Conservation (phyloP, 352 stramenopile species). For the Phytophthora pistaciae region DNA sequence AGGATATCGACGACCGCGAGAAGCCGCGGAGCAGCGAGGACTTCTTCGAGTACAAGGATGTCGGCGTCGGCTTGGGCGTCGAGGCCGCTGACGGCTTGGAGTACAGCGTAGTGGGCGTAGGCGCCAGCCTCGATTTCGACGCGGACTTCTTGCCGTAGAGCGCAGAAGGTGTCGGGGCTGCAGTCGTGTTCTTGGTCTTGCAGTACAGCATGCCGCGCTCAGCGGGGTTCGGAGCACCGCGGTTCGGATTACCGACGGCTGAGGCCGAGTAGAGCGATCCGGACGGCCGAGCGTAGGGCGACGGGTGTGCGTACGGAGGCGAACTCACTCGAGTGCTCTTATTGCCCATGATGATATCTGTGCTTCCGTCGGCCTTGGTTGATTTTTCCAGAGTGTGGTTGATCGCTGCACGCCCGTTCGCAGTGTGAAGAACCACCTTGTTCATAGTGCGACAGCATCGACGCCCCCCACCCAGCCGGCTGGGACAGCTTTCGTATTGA, state of each 20-base stretch:
- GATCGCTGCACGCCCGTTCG: conserved; percentile 1
- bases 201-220: conserved; percentile 40
- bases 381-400: conserved; percentile 24
- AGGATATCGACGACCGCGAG: conserved; percentile 30
- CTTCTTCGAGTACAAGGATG: conserved; percentile 42
- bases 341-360: conserved; percentile 34
- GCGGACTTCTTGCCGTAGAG: conserved; percentile 39
- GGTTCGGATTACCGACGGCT: conserved; percentile 24
- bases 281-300: conserved; percentile 22
- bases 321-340: conserved; percentile 33
- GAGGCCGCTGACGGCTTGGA: conserved; percentile 26
- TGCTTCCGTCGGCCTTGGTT: conserved; percentile 1
- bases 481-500: conserved; percentile 23
- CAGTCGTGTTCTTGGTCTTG: conserved; percentile 30
- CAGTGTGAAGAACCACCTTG: conserved; percentile 3
- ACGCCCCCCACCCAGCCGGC: conserved; percentile 10
- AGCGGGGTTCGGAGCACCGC: conserved; percentile 23
- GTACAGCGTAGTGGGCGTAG: conserved; percentile 31
- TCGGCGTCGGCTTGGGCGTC: conserved; percentile 33
- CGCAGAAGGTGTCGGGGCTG: conserved; percentile 21
- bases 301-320: conserved; percentile 21
- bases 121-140: conserved; percentile 16
- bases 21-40: conserved; percentile 23
- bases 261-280: conserved; percentile 35
- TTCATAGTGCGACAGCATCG: conserved; percentile 27